Conservation (phyloP, 192 early-diverging fungal species). For the Entomortierella parvispora region DNA sequence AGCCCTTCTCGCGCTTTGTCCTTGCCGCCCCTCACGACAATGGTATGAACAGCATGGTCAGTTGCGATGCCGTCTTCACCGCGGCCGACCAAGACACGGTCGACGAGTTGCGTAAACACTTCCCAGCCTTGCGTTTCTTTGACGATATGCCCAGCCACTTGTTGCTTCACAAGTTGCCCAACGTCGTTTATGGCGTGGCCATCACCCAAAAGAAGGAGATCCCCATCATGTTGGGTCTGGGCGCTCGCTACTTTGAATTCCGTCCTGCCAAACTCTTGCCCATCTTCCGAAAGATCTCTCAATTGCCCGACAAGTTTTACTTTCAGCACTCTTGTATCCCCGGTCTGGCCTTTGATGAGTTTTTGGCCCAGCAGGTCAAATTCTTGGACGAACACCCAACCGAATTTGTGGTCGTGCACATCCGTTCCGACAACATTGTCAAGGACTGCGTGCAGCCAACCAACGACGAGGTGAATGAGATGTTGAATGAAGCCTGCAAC, state of each 20-base stretch:
- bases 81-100: slow-evolving; percentile 14
- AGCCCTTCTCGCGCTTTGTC: slow-evolving; percentile 27
- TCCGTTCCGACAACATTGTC: slow-evolving; percentile 29
- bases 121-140: slow-evolving; percentile 14
- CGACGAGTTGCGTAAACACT: slow-evolving; percentile 1
- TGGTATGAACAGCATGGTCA: slow-evolving; percentile 31
- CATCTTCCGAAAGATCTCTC: slow-evolving; percentile 20
- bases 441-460: slow-evolving; percentile 14
- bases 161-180: slow-evolving; percentile 10
- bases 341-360: slow-evolving; percentile 28
- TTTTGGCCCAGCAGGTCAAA: slow-evolving; percentile 14
- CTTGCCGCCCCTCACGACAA: slow-evolving; percentile 36
- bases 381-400: slow-evolving; percentile 18
- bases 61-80: slow-evolving; percentile 16
- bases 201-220: slow-evolving; percentile 42
- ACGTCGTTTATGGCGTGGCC: slow-evolving; percentile 27
- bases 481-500: slow-evolving; percentile 17
- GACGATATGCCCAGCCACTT: slow-evolving; percentile 15
- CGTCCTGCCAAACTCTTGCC: slow-evolving; percentile 29
- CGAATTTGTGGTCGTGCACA: slow-evolving; percentile 30
- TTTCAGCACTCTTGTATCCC: slow-evolving; percentile 37
- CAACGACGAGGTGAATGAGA: slow-evolving; percentile 5
- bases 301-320: slow-evolving; percentile 25
- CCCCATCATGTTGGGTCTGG: slow-evolving; percentile 24
- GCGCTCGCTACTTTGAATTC: slow-evolving; percentile 33